Conservation (phyloP, 768 basidiomycete genomes). For the Pisolithus orientalis region DNA sequence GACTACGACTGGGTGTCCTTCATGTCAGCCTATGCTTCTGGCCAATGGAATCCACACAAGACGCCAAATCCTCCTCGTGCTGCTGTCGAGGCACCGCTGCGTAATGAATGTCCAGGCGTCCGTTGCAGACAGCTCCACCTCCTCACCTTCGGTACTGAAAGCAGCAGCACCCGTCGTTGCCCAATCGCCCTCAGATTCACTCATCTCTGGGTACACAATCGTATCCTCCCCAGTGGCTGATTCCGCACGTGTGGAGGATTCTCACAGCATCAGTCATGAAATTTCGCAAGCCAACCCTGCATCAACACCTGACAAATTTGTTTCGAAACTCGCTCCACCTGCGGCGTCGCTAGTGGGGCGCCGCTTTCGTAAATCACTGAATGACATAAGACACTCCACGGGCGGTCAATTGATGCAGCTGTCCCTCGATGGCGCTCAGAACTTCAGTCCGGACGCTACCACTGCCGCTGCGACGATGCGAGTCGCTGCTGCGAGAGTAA, state of each 20-base stretch:
- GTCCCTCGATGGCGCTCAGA: slow-evolving; percentile 24
- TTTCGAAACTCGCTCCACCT: slow-evolving; percentile 20
- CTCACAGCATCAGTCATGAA: slow-evolving; percentile 2
- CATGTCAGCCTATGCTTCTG: slow-evolving; percentile 67
- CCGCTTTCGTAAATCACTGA: slow-evolving; percentile 42
- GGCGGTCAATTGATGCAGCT: slow-evolving; percentile 20
- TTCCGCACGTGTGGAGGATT: slow-evolving; percentile 12
- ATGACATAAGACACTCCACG: slow-evolving; percentile 33
- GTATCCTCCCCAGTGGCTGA: slow-evolving; percentile 10
- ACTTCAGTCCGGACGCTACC: slow-evolving; percentile 45
- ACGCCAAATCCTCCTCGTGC: slow-evolving; percentile 54
- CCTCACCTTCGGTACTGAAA: neutral
- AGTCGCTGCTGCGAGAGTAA: slow-evolving; percentile 76
- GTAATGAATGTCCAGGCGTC: slow-evolving; percentile 3
- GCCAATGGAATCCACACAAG: slow-evolving; percentile 74
- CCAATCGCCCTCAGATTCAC: slow-evolving; percentile 8
- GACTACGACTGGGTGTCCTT: slow-evolving; percentile 71
- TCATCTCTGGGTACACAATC: slow-evolving; percentile 3
- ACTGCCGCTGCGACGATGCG: slow-evolving; percentile 78
- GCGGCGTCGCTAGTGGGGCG: slow-evolving; percentile 27
- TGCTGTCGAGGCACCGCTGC: slow-evolving; percentile 17
- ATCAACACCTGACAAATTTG: slow-evolving; percentile 20
- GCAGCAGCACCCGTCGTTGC: slow-evolving; percentile 3
- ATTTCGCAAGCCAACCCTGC: slow-evolving; percentile 5
- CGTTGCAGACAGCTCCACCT: slow-evolving; percentile 6